These are phyloP conservation scores for Lentinula boryana DNA, from an alignment of 768 basidiomycete species.

Conservation along the genomic window DNA sequence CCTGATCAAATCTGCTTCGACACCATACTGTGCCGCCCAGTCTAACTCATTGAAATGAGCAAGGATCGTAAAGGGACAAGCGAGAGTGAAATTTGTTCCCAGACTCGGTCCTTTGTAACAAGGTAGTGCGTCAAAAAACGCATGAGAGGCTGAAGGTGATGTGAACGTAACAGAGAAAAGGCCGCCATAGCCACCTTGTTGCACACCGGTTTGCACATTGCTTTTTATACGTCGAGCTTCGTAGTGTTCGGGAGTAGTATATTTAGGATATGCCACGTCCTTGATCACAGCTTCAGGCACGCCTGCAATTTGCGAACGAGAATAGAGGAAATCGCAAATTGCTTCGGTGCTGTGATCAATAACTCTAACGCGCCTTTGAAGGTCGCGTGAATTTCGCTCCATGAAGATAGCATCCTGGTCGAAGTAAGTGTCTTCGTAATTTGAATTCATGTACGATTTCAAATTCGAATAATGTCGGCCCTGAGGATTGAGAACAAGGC, in stretches of 20 bases:
- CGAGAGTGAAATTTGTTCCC: conserved; percentile 95
- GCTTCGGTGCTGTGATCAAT: conserved; percentile 83
- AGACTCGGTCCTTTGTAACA: conserved; percentile 88
- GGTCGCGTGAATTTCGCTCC: conserved; percentile 98
- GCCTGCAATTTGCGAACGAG: conserved; percentile 43
- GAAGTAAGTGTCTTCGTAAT: conserved; percentile 84
- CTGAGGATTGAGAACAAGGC: conserved; percentile 83
- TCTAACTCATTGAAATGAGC: conserved; percentile 87
- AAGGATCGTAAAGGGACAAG: conserved; percentile 88
- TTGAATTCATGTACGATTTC: conserved; percentile 47
- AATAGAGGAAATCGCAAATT: conserved; percentile 72
- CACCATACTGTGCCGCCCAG: conserved; percentile 86
- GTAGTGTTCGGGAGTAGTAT: conserved; percentile 66
- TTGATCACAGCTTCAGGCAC: conserved; percentile 50
- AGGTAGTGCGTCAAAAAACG: conserved; percentile 80
- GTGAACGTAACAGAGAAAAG: conserved; percentile 86
- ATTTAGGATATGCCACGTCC: conserved; percentile 89
- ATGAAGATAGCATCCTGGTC: conserved; percentile 91
- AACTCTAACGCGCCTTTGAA: conserved; percentile 60
- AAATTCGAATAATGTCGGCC: conserved; percentile 63
- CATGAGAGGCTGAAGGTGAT: conserved; percentile 54
- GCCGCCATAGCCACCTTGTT: conserved; percentile 70
- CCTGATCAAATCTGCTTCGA: conserved; percentile 78
- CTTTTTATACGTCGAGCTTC: conserved; percentile 52
- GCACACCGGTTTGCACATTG: conserved; percentile 21